Conservation (phyloP, 768 basidiomycete genomes). For the Suillus variegatus region DNA sequence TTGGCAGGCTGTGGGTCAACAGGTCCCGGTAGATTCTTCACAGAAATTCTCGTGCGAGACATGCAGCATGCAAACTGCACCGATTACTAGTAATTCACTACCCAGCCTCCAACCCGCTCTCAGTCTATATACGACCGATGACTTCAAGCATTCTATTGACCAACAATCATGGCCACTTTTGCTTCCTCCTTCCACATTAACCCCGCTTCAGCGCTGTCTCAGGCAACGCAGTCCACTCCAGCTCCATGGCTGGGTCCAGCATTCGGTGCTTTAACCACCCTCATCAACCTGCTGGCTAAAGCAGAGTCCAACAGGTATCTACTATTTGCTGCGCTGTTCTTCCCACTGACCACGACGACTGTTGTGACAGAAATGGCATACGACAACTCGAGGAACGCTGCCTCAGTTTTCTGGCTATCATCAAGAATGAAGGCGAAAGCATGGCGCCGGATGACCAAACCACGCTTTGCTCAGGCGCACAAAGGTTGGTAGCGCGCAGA, state of each 20-base stretch:
- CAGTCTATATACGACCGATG: not conserved
- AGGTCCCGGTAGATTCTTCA: not conserved
- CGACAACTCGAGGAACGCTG: slow-evolving; percentile 49
- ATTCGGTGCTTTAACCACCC: slow-evolving; percentile 41
- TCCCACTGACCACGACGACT: slow-evolving; percentile 6
- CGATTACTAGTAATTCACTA: not conserved
- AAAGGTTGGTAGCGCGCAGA: slow-evolving; percentile 28
- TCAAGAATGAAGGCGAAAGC: slow-evolving; percentile 35
- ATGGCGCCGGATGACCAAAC: slow-evolving; percentile 31
- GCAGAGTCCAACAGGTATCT: slow-evolving; percentile 49
- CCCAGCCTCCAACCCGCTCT: not conserved
- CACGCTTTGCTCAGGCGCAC: slow-evolving; percentile 31
- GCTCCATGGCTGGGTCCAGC: slow-evolving; percentile 48
- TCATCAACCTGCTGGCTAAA: slow-evolving; percentile 49
- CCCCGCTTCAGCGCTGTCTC: not conserved
- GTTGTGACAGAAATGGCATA: slow-evolving; percentile 39
- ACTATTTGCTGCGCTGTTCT: not conserved
- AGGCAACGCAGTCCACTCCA: slow-evolving; percentile 45
- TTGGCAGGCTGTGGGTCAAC: not conserved
- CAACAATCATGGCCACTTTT: not conserved
- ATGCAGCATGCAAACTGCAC: not conserved
- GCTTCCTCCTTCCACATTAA: not conserved
- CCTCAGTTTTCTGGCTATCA: slow-evolving; percentile 40
- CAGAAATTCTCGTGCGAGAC: not conserved
- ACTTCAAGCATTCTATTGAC: not conserved